These are phyloP conservation scores for Vaccinium corymbosum DNA, from an alignment of 148 eudicot genomes.

Conservation along the genomic window DNA sequence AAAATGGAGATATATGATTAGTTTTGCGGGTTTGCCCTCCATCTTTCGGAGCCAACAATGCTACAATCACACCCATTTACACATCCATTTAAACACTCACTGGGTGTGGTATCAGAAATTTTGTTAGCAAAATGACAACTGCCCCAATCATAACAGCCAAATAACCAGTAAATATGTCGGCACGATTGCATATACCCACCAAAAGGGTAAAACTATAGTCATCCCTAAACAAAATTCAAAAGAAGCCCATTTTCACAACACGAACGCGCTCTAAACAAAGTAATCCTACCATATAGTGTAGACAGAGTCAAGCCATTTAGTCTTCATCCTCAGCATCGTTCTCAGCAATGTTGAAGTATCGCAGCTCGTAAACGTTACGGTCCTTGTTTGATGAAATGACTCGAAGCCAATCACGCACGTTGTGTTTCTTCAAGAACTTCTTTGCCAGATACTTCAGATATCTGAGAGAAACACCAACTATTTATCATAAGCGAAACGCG, in stretches of 20 bases:
- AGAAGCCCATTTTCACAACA: background rate
- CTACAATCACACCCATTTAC: no score
- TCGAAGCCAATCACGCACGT: slow-evolving; percentile 62
- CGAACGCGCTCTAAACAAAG: slow-evolving; percentile 5
- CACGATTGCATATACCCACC: background rate
- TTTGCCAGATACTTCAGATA: slow-evolving; percentile 63
- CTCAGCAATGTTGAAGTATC: slow-evolving; percentile 70
- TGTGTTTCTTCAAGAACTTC: slow-evolving; percentile 66
- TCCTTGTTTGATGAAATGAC: slow-evolving; percentile 64
- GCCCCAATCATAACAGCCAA: background rate
- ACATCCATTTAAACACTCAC: no score
- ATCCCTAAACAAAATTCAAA: background rate
- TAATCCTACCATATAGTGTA: background rate
- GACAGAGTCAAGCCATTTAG: background rate
- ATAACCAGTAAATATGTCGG: background rate
- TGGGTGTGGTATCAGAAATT: no score
- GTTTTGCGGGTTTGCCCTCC: no score
- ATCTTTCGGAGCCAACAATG: no score
- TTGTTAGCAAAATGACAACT: no score
- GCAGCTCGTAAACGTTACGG: slow-evolving; percentile 44
- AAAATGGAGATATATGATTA: no score
- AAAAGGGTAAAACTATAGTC: background rate
- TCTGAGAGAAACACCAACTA: slow-evolving; percentile 20
- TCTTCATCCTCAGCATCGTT: slow-evolving; percentile 49
- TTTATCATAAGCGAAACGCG: background rate